Evolutionary conservation across 2,329 filamentous ascomycete species (phyloP).

Genomic region (Pseudocercospora fuligena): DNA sequence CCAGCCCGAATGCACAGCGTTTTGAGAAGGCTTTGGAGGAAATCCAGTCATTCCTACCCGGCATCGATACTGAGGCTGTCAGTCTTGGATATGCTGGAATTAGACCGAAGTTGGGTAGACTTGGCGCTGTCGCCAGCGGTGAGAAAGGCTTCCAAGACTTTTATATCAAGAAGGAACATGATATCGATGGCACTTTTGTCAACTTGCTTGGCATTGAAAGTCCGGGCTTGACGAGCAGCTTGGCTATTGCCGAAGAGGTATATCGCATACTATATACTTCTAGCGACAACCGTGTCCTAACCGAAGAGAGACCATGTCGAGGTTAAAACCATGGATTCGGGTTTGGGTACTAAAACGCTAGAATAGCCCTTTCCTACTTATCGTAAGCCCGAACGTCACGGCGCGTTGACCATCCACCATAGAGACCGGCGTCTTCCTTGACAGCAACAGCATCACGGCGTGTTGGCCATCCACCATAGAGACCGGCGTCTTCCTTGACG

Average conservation of each 20-base stretch:
- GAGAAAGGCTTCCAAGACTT: conserved; percentile 81
- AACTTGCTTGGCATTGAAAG: conserved; percentile 94
- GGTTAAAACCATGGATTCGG: no score
- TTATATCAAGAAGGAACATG: conserved; percentile 75
- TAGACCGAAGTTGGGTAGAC: conserved; percentile 75
- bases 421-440: no score
- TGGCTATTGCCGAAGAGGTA: conserved; percentile 86
- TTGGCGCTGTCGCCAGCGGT: conserved; percentile 64
- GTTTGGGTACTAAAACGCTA: no score
- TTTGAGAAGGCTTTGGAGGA: conserved; percentile 71
- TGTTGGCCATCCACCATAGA: no score
- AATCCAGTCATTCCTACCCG: conserved; percentile 79
- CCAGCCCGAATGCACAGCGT: conserved; percentile 64
- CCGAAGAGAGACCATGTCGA: no score
- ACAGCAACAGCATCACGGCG: no score
- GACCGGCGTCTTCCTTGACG: no score
- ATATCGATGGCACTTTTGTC: conserved; percentile 74
- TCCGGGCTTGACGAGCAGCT: conserved; percentile 82
- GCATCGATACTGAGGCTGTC: conserved; percentile 68
- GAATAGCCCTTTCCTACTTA: no score
- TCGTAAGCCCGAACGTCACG: no score
- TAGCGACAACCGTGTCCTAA: no score
- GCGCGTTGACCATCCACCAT: no score
- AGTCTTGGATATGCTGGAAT: conserved; percentile 89
- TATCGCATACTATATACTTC: no score